These are phyloP conservation scores for Cercospora zeae-maydis DNA, from an alignment of 2,329 filamentous ascomycete species.

Conservation along the genomic window DNA sequence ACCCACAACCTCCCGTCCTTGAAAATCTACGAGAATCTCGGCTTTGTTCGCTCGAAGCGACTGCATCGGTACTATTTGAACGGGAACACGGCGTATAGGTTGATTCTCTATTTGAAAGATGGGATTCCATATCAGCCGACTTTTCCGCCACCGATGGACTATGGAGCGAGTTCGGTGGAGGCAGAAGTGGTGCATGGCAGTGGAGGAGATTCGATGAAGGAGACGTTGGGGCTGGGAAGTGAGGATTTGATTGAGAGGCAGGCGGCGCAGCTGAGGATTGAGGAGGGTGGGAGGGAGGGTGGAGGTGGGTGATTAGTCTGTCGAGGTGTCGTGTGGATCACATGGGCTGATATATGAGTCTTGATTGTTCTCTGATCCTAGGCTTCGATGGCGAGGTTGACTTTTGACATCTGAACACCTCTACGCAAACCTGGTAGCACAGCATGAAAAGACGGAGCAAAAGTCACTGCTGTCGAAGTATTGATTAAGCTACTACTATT, in stretches of 20 bases:
- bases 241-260: constrained; percentile 32
- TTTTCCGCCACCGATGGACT: constrained; percentile 28
- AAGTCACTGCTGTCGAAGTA: too few relatives aligned
- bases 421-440: not conserved
- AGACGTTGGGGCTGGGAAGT: constrained; percentile 2
- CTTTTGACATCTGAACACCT: not conserved
- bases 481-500: constrained; percentile 9
- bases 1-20: constrained; percentile 87
- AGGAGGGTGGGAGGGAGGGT: constrained; percentile 19
- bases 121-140: constrained; percentile 46
- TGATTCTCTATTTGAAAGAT: constrained; percentile 75
- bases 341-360: not conserved
- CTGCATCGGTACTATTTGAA: constrained; percentile 95
- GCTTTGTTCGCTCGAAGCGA: constrained; percentile 88
- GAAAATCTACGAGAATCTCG: constrained; percentile 86
- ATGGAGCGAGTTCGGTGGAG: constrained; percentile 25
- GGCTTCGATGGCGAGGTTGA: not conserved
- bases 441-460: not conserved
- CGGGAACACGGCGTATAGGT: constrained; percentile 86
- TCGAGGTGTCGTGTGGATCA: not conserved
- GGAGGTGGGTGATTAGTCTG: not conserved
- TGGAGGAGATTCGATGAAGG: constrained; percentile 12
- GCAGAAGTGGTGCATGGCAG: constrained; percentile 28
- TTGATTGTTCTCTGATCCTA: not conserved
- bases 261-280: constrained; percentile 30